A percentile compares a stretch with the other conserved stretches of the same genome.
Evolutionary conservation across 2,329 filamentous ascomycete species (phyloP).

Genomic region (Botrytis hyacinthi): DNA sequence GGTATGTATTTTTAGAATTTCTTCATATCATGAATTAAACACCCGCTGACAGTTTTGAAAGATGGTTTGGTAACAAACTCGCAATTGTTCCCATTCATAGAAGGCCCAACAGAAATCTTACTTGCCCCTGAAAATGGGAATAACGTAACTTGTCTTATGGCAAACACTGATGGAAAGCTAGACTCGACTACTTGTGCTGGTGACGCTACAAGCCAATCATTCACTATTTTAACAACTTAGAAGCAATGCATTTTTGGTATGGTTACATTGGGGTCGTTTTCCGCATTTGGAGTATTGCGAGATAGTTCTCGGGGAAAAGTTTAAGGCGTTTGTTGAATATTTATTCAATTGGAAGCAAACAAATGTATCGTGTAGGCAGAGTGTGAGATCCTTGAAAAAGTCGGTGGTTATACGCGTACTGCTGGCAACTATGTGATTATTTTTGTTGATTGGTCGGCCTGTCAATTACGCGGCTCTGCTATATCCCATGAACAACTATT

Average conservation of each 20-base stretch:
- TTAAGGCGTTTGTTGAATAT: background rate
- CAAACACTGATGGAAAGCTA: conserved; percentile 31
- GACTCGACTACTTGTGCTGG: conserved; percentile 29
- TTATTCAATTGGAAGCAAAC: background rate
- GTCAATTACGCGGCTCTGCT: background rate
- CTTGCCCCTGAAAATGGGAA: conserved; percentile 47
- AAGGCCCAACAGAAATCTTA: conserved; percentile 41
- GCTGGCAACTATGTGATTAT: background rate
- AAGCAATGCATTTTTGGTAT: background rate
- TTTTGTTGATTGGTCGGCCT: background rate
- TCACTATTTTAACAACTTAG: conserved; percentile 24
- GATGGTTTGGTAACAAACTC: conserved; percentile 42
- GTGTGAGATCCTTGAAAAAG: background rate
- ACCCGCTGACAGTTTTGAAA: background rate
- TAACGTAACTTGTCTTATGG: conserved; percentile 46
- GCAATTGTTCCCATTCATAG: conserved; percentile 49
- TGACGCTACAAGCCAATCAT: conserved; percentile 24
- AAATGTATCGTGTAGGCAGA: background rate
- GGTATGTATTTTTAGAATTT: conserved; percentile 21
- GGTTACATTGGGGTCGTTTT: background rate
- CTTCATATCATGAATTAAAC: background rate
- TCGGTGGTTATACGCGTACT: background rate
- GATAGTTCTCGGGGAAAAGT: background rate
- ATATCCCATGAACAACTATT: background rate
- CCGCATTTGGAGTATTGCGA: background rate